Percentiles rank a stretch among this genome's conserved stretches.
Evolutionary conservation across 192 early-diverging fungal species (phyloP).

Genomic region (Obelidium mucronatum): DNA sequence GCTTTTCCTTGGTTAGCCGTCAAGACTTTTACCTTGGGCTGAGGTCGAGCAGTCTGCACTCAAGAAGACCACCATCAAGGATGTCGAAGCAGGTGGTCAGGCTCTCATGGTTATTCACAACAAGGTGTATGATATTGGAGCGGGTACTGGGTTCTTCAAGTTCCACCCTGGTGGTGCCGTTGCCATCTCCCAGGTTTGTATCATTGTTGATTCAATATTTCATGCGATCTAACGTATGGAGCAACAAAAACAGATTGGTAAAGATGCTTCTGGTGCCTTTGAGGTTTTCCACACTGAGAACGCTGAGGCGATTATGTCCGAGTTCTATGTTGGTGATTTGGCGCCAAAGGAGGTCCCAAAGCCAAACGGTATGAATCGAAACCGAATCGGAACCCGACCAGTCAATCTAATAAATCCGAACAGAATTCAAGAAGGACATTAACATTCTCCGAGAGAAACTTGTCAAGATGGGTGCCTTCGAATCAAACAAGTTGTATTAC

Average conservation of each 20-base stretch:
- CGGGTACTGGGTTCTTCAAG: conserved; percentile 61
- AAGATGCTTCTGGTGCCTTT: conserved; percentile 74
- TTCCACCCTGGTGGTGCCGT: conserved; percentile 84
- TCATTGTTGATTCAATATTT: not conserved
- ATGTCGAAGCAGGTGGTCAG: conserved; percentile 27
- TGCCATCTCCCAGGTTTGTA: conserved; percentile 73
- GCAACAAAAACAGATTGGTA: conserved; percentile 57
- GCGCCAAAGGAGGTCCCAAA: conserved; percentile 52
- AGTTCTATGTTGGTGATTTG: conserved; percentile 81
- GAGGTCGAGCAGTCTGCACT: conserved; percentile 50
- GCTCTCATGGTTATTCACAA: conserved; percentile 73
- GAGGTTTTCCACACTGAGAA: conserved; percentile 77
- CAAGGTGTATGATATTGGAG: conserved; percentile 82
- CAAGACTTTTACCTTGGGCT: conserved; percentile 46
- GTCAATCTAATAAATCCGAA: not conserved
- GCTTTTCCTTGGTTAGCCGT: not conserved
- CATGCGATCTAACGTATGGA: not conserved
- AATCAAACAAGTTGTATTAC: conserved; percentile 77
- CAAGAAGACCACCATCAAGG: conserved; percentile 24
- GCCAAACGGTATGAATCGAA: conserved; percentile 41
- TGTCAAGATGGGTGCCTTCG: conserved; percentile 62
- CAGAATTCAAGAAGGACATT: conserved; percentile 68
- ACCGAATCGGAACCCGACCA: not conserved
- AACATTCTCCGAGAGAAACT: conserved; percentile 64
- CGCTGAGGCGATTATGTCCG: conserved; percentile 70